phyloP scores from a whole-genome alignment of 768 basidiomycete genomes.

The Russula dissimulans region DNA sequence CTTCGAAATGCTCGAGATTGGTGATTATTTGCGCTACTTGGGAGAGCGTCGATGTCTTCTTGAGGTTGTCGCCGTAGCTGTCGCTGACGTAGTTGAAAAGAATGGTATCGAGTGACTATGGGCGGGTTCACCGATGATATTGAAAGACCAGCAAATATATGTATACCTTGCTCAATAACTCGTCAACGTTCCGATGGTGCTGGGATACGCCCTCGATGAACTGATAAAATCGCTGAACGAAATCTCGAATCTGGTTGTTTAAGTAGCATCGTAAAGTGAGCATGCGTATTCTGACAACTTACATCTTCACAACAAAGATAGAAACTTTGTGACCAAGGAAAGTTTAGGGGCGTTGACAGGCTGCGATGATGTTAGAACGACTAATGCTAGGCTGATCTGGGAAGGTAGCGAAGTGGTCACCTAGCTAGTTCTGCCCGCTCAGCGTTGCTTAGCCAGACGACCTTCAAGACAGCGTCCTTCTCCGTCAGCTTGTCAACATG shows the following conservation, averaged over 20 bases:
- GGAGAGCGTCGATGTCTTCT: slow-evolving; percentile 67
- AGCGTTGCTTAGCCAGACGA: slow-evolving; percentile 70
- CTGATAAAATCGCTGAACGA: slow-evolving; percentile 92
- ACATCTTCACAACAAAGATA: slow-evolving; percentile 91
- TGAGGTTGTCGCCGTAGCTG: slow-evolving; percentile 64
- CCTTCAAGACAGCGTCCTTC: slow-evolving; percentile 62
- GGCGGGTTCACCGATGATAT: neutral
- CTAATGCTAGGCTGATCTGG: neutral
- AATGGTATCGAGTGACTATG: slow-evolving; percentile 77
- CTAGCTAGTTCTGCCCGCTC: slow-evolving; percentile 51
- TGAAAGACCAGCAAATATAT: neutral
- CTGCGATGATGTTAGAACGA: slow-evolving; percentile 29
- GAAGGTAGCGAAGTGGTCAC: slow-evolving; percentile 28
- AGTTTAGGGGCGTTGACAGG: slow-evolving; percentile 49
- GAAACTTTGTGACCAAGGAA: slow-evolving; percentile 96
- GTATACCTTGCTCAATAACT: slow-evolving; percentile 74
- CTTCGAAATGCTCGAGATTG: slow-evolving; percentile 87
- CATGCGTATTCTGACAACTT: slow-evolving; percentile 18
- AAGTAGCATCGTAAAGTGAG: neutral
- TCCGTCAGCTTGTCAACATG: slow-evolving; percentile 51
- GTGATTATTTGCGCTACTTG: slow-evolving; percentile 91
- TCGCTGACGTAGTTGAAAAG: slow-evolving; percentile 69
- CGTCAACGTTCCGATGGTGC: slow-evolving; percentile 86
- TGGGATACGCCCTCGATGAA: slow-evolving; percentile 94
- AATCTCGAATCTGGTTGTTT: slow-evolving; percentile 58